Evolutionary conservation across 2,329 filamentous ascomycete genomes (phyloP), one percentile per base, ranked within the genome.

Genomic region (Nemania serpens): DNA sequence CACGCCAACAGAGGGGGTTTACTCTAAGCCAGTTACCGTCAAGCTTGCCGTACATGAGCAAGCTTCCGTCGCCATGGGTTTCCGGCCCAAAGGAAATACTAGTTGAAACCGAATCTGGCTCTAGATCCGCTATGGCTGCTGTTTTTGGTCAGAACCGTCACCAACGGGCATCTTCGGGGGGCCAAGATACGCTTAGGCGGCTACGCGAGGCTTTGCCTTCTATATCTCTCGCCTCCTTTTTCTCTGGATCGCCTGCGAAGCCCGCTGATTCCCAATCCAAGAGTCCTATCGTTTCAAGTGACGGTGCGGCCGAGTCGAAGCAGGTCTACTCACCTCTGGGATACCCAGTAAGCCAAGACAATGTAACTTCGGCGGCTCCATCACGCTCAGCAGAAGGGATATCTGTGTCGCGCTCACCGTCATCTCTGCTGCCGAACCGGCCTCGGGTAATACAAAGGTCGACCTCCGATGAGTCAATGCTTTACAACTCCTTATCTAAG

Each of bases 391-490:
- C 45, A 39, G 68, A 61, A 11, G 47, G 12, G 11, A 39, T 65
- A 39, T 34, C 66, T 17, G n/a, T 55, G 7, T 59, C 68, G 41
- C 66, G 58, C 29, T 66, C 71, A 29, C 63, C 70, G 4, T 67
- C 72, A 9, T 59, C 61, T 6, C 49, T 61, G 34, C 60, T 41
- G 18, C 25, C 74, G 22, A 67, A 58, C 48, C 68, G 72, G 29
- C 74, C 77, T 5, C 66, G 73, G 13, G 59, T 62, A 6, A 74
- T 92, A 33, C 82, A 85, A 45, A 81, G 86, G 66, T 84, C 86
- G 0, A 87, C 86, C 1, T 94, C 91, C 1, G 90, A 96, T 72
- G 89, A 93, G 60, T 95, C 91, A 5, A 76, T 96, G 62, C 81
- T 95, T 15, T 89, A 90, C 68, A 87, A 91, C 67, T 88, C 86